phyloP scores from a whole-genome alignment of 2,329 filamentous ascomycete species.

The Beauveria varroae region DNA sequence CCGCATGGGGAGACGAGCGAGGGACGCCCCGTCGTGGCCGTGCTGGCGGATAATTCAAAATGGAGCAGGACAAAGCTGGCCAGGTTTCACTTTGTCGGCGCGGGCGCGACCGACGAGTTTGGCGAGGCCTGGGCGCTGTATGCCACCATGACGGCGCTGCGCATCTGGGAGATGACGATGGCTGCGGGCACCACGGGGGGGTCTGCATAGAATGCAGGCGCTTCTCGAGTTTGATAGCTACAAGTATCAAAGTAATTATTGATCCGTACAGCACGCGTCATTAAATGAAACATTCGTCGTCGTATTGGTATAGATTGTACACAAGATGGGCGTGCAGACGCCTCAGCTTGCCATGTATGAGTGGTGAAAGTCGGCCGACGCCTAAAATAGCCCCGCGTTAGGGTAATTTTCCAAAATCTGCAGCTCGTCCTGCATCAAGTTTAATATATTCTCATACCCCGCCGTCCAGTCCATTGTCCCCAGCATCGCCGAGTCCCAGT shows the following conservation, averaged over 20 bases:
- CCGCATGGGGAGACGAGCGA: conserved; percentile 21
- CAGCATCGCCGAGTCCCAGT: background rate
- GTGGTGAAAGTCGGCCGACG: background rate
- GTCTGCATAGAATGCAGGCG: no score
- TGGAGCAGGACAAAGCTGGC: conserved; percentile 20
- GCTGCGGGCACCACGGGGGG: background rate
- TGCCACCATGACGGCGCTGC: conserved; percentile 23
- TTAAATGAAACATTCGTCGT: no score
- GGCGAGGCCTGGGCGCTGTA: conserved; percentile 36
- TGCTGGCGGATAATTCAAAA: conserved; percentile 19
- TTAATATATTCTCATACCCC: conserved; percentile 7
- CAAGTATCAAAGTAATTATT: no score
- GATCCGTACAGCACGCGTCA: no score
- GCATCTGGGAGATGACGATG: conserved; percentile 7
- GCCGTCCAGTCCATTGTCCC: conserved; percentile 9
- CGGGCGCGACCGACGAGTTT: conserved; percentile 28
- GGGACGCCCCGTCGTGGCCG: conserved; percentile 34
- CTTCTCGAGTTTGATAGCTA: no score
- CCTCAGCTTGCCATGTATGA: background rate
- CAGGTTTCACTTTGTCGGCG: conserved; percentile 33
- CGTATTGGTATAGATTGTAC: background rate
- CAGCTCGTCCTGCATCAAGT: conserved; percentile 8
- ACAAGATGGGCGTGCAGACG: background rate
- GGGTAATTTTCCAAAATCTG: conserved; percentile 8
- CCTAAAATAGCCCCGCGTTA: background rate